Evolutionary conservation across 257 asterid species (phyloP).

Genomic region (Primulina tabacum): DNA sequence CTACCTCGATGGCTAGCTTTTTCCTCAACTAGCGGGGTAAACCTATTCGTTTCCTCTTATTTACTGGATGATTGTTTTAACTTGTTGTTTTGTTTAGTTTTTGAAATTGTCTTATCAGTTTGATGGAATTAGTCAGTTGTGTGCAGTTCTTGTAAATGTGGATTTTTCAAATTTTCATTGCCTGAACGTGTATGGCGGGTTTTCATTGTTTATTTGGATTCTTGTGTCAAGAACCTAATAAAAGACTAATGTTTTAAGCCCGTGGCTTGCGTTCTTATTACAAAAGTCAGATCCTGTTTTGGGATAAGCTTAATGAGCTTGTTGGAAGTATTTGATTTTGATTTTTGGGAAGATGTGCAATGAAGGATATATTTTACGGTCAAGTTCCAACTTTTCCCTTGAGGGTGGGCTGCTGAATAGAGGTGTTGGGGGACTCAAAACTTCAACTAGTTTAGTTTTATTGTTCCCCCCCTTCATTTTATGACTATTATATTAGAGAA

Average conservation of each 20-base stretch:
- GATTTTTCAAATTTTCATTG: background rate
- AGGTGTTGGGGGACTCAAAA: background rate
- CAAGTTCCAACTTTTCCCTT: background rate
- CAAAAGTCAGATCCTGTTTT: background rate
- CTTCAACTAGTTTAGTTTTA: background rate
- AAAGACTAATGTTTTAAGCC: background rate
- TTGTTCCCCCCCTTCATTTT: background rate
- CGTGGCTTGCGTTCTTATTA: background rate
- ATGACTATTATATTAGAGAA: constrained; percentile 13
- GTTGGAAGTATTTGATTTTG: constrained; percentile 5
- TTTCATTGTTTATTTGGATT: background rate
- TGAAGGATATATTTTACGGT: constrained; percentile 9
- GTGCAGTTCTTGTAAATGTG: background rate
- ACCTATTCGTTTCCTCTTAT: background rate
- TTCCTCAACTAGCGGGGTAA: constrained; percentile 53
- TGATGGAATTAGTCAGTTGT: background rate
- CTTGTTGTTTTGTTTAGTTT: background rate
- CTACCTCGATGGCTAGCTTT: constrained; percentile 63
- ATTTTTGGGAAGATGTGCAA: constrained; percentile 7
- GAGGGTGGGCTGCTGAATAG: background rate
- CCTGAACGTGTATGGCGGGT: background rate
- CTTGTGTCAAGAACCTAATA: background rate
- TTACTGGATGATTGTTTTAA: background rate
- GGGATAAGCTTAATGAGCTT: background rate
- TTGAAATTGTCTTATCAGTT: background rate